Conservation (phyloP, 768 basidiomycete species). For the Aureoboletus auriporus region DNA sequence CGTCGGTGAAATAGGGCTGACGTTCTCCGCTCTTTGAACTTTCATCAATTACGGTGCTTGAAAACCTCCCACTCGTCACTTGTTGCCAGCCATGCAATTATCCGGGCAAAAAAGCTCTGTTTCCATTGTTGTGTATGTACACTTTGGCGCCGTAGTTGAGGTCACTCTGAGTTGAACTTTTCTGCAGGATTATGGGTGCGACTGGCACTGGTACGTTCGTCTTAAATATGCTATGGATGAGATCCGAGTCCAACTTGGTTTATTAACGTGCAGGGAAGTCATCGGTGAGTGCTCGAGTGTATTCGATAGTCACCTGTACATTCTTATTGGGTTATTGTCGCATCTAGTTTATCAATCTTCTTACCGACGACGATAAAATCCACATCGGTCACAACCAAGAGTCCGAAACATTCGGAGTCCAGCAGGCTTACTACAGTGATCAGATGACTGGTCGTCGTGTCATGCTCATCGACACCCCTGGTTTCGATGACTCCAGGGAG, state of each 20-base stretch:
- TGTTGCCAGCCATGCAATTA: neutral
- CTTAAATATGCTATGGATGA: no score
- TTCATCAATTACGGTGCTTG: neutral
- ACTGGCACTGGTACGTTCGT: conserved; percentile 6
- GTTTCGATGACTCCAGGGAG: conserved; percentile 10
- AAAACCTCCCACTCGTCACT: no score
- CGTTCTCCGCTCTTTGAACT: neutral
- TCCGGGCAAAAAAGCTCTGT: neutral
- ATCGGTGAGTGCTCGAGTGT: conserved; percentile 3
- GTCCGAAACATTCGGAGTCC: conserved; percentile 7
- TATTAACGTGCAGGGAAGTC: conserved; percentile 2
- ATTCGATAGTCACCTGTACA: no score
- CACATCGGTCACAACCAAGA: conserved; percentile 7
- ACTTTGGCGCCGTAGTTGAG: neutral
- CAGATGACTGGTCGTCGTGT: neutral
- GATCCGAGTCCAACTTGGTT: neutral
- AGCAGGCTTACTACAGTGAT: neutral
- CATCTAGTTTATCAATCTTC: conserved; percentile 3
- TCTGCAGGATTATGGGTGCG: conserved; percentile 6
- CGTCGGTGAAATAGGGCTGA: no score
- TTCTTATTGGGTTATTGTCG: neutral
- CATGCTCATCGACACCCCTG: conserved; percentile 18
- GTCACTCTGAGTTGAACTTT: neutral
- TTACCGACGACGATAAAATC: conserved; percentile 3
- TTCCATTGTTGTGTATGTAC: neutral